Percentiles rank a stretch among this genome's conserved stretches.
These are phyloP conservation scores for Ascochyta fabae DNA, from an alignment of 2,329 filamentous ascomycete genomes.

Conservation along the genomic window DNA sequence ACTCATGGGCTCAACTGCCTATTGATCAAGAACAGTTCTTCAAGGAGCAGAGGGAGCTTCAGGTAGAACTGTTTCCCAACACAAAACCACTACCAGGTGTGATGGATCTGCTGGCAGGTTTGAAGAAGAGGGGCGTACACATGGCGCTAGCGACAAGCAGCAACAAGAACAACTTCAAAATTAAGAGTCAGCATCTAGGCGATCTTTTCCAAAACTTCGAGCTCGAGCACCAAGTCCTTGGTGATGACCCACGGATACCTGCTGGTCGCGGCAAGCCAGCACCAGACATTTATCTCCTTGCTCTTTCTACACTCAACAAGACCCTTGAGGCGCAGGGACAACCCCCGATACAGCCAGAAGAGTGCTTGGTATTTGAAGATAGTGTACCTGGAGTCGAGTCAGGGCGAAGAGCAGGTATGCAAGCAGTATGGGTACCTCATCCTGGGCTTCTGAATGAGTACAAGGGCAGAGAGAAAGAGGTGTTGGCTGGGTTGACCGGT, in stretches of 20 bases:
- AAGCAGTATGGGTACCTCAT: conserved; percentile 92
- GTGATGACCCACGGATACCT: conserved; percentile 81
- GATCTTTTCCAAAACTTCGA: conserved; percentile 68
- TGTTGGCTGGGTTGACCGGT: conserved; percentile 82
- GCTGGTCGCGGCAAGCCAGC: conserved; percentile 88
- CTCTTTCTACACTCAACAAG: conserved; percentile 82
- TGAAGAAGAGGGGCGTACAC: conserved; percentile 68
- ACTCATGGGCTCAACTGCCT: conserved; percentile 85
- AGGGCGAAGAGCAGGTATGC: conserved; percentile 89
- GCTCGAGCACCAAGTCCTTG: conserved; percentile 77
- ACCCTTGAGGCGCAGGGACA: conserved; percentile 66
- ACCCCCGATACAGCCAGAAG: conserved; percentile 73
- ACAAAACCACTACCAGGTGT: conserved; percentile 83
- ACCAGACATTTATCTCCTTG: conserved; percentile 92
- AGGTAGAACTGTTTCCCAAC: conserved; percentile 73
- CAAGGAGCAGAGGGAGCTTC: conserved; percentile 65
- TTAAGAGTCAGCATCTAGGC: conserved; percentile 71
- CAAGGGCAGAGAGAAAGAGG: conserved; percentile 75
- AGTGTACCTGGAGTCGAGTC: conserved; percentile 91
- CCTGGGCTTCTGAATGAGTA: conserved; percentile 78
- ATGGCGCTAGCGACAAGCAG: conserved; percentile 88
- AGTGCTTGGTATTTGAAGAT: conserved; percentile 97
- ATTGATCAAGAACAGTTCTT: conserved; percentile 74
- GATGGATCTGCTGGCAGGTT: conserved; percentile 66
- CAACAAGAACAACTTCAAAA: conserved; percentile 71